Evolutionary conservation across 176 grass and related monocot genomes (phyloP), one percentile per base, ranked within the genome.

Genomic region (Juncus inflexus): DNA sequence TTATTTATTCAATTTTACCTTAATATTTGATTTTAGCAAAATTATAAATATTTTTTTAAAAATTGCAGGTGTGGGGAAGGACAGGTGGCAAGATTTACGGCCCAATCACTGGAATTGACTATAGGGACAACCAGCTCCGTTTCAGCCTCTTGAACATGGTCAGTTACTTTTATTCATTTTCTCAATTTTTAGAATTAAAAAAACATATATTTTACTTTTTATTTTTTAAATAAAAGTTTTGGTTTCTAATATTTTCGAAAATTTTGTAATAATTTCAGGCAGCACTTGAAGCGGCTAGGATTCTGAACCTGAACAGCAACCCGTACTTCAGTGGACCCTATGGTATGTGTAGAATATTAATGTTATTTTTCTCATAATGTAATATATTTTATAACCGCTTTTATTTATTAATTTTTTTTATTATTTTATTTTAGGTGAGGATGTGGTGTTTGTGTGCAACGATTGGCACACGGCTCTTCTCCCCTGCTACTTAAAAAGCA

Each of bases 21-120:
- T 7, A 62, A 9, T 42, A 64, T 60, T 19, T 50, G 6, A 14
- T 65, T 65, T 64, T 15, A 58, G 42, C 54, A 5, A 56, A 52
- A 73, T 14, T 52, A 40, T 67, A 16, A 28, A 3, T 64, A 35
- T 45, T 70, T 7, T 50, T n/a, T 35, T 62, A 4, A 68, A 50
- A 19, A 14, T 58, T 84, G 47, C 58, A 97, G 92, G 87, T 97
- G n/a, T 89, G 84, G 84, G 92, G 92, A 15, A 97, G 91, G 74
- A 97, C 92, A 1, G 88, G 85, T 6, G 85, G 90, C 63, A 97
- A 97, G 80, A 86, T 97, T 68, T 97, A 97, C 58, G 92, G 92
- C 38, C 92, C 92, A 9, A 65, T 66, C 39, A 77, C 87, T 52
- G 92, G 92, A 40, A 68, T 35, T 0, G 92, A 97, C 43, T 97